These are phyloP conservation scores for Pseudogymnoascus sp. DNA, from an alignment of 2,329 filamentous ascomycete genomes.

Conservation along the genomic window DNA sequence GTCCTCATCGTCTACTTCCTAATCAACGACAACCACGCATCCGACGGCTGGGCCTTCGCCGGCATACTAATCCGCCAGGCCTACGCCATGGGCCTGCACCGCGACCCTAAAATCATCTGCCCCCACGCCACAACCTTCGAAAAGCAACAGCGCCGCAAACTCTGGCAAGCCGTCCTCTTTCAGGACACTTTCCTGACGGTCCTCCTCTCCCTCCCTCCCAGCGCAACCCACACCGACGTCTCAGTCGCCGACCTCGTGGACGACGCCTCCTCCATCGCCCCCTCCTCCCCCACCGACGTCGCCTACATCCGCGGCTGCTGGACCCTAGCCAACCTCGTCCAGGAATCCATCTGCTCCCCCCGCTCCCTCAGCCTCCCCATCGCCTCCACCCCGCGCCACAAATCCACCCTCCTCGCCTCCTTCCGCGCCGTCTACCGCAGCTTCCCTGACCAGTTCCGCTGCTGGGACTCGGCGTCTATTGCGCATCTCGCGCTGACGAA, in stretches of 20 bases:
- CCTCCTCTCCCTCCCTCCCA: conserved; percentile 67
- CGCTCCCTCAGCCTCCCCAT: conserved; percentile 66
- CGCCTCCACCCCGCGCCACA: conserved; percentile 58
- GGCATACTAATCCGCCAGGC: conserved; percentile 69
- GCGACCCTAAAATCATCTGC: conserved; percentile 66
- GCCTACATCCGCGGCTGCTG: conserved; percentile 65
- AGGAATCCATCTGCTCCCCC: conserved; percentile 67
- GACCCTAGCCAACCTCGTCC: conserved; percentile 70
- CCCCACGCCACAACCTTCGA: conserved; percentile 60
- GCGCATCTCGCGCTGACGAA: conserved; percentile 48
- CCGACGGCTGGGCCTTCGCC: conserved; percentile 74
- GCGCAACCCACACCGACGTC: conserved; percentile 71
- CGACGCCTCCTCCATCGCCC: conserved; percentile 48
- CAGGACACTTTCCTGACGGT: conserved; percentile 79
- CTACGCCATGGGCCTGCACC: conserved; percentile 73
- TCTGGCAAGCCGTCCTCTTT: conserved; percentile 74
- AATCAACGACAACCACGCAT: conserved; percentile 79
- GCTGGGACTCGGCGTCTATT: conserved; percentile 55
- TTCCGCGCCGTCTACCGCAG: conserved; percentile 65
- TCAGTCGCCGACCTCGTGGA: conserved; percentile 65
- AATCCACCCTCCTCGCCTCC: conserved; percentile 59
- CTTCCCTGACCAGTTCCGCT: conserved; percentile 63
- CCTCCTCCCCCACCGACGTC: conserved; percentile 55
- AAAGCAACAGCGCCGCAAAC: conserved; percentile 69
- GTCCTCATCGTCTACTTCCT: conserved; percentile 75